A percentile compares a stretch with the other conserved stretches of the same genome.
phyloP scores from a whole-genome alignment of 2,329 filamentous ascomycete genomes.

The Phialophora chinensis region DNA sequence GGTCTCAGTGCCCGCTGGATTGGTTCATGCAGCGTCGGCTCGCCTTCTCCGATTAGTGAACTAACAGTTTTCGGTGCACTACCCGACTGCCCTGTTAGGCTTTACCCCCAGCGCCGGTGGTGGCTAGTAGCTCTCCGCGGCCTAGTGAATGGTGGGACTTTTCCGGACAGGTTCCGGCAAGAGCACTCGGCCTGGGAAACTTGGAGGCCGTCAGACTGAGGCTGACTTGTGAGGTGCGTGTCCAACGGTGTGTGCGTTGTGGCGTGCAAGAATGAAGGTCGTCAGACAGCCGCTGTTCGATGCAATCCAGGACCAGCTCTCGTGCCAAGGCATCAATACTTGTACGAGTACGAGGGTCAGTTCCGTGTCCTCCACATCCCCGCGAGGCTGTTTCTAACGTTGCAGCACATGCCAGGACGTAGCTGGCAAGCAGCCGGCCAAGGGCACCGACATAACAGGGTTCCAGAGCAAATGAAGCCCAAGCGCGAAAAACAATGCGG shows the following conservation, averaged over 20 bases:
- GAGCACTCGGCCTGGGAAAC: neutral
- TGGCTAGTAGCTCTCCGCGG: neutral
- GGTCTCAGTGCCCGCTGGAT: neutral
- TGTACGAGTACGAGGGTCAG: too few species aligned
- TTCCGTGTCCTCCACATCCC: slow-evolving; percentile 1
- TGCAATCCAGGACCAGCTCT: neutral
- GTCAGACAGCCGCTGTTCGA: neutral
- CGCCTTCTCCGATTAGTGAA: neutral
- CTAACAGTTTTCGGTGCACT: slow-evolving; percentile 8
- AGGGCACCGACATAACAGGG: neutral
- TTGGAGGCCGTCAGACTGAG: neutral
- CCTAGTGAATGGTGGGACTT: slow-evolving; percentile 5
- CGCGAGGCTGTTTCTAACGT: neutral
- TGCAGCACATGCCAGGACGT: neutral
- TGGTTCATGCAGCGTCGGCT: neutral
- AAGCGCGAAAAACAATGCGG: neutral
- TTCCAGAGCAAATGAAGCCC: neutral
- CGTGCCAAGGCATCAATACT: too few species aligned
- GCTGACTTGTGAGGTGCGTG: neutral
- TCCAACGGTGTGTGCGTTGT: neutral
- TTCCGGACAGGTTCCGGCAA: neutral
- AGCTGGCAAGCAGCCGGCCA: neutral
- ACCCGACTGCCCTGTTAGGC: slow-evolving; percentile 6
- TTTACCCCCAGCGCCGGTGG: slow-evolving; percentile 4
- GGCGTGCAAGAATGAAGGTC: neutral